Percentiles rank a stretch among this genome's conserved stretches.
Evolutionary conservation across 1,139 yeast species (phyloP).

Genomic region (Lodderomyces margitis): DNA sequence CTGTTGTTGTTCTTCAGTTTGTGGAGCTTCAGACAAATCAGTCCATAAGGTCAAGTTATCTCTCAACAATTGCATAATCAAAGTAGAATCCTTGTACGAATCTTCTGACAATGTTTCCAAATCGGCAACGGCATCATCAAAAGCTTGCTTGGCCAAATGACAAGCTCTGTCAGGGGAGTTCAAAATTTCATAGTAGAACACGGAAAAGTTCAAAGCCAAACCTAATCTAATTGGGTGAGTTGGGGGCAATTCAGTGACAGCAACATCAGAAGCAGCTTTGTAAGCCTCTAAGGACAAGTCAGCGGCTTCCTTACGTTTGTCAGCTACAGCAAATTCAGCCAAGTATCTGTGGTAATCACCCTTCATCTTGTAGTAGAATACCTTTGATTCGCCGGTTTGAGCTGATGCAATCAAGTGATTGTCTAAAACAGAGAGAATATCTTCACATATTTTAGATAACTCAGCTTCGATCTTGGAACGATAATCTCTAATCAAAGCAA

Average conservation of each 20-base stretch:
- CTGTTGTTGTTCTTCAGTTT: constrained; percentile 45
- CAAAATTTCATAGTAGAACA: constrained; percentile 95
- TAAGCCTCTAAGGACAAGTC: constrained; percentile 91
- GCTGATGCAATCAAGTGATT: constrained; percentile 92
- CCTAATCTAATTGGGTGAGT: constrained; percentile 99
- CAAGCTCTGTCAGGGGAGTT: constrained; percentile 99
- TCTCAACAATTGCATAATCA: constrained; percentile 97
- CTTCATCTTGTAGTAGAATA: constrained; percentile 98
- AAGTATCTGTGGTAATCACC: constrained; percentile 99
- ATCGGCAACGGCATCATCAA: constrained; percentile 98
- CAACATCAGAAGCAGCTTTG: constrained; percentile 94
- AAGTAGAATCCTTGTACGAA: constrained; percentile 96
- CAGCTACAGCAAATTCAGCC: constrained; percentile 93
- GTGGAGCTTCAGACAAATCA: constrained; percentile 86
- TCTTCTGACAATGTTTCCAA: constrained; percentile 96
- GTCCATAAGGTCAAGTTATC: constrained; percentile 99
- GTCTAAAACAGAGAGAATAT: constrained; percentile 82
- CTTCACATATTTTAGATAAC: constrained; percentile 91
- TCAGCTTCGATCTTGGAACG: constrained; percentile 94
- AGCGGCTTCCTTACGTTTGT: constrained; percentile 90
- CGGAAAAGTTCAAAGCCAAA: constrained; percentile 95
- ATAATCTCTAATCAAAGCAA: constrained; percentile 85
- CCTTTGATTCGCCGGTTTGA: constrained; percentile 95
- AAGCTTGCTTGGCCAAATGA: constrained; percentile 97
- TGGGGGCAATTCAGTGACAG: constrained; percentile 95